phyloP scores from a whole-genome alignment of 768 basidiomycete species.

The Hortiboletus campestris region DNA sequence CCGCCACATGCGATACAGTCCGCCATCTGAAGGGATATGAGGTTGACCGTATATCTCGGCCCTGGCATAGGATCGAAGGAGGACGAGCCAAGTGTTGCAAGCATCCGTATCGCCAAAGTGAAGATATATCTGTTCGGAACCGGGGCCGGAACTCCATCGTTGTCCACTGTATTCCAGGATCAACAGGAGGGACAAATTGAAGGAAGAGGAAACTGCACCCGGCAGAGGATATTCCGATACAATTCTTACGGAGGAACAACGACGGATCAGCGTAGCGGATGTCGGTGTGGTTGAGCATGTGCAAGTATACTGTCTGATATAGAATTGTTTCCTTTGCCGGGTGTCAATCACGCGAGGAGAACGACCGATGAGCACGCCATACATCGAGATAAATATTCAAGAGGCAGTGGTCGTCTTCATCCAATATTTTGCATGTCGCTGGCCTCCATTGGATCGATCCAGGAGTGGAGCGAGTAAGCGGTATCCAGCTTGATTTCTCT shows the following conservation, averaged over 20 bases:
- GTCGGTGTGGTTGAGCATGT: slow-evolving; percentile 75
- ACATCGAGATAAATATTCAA: slow-evolving; percentile 78
- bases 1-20: slow-evolving; percentile 86
- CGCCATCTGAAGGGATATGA: slow-evolving; percentile 57
- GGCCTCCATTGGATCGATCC: slow-evolving; percentile 66
- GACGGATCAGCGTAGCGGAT: slow-evolving; percentile 76
- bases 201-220: slow-evolving; percentile 40
- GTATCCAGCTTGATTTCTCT: slow-evolving; percentile 78
- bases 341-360: slow-evolving; percentile 10
- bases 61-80: slow-evolving; percentile 76
- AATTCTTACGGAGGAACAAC: slow-evolving; percentile 73
- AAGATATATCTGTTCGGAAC: slow-evolving; percentile 69
- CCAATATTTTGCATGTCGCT: slow-evolving; percentile 67
- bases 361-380: slow-evolving; percentile 22
- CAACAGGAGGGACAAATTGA: slow-evolving; percentile 3
- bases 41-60: slow-evolving; percentile 75
- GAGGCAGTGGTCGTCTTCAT: slow-evolving; percentile 65
- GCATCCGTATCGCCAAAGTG: slow-evolving; percentile 64
- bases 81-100: slow-evolving; percentile 73
- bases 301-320: slow-evolving; percentile 71
- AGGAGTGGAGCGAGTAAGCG: slow-evolving; percentile 48
- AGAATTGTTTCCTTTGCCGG: slow-evolving; percentile 60
- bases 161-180: slow-evolving; percentile 45
- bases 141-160: slow-evolving; percentile 51
- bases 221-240: slow-evolving; percentile 65